These are phyloP conservation scores for Colletotrichum chrysophilum DNA, from an alignment of 2,329 filamentous ascomycete species.

Conservation along the genomic window DNA sequence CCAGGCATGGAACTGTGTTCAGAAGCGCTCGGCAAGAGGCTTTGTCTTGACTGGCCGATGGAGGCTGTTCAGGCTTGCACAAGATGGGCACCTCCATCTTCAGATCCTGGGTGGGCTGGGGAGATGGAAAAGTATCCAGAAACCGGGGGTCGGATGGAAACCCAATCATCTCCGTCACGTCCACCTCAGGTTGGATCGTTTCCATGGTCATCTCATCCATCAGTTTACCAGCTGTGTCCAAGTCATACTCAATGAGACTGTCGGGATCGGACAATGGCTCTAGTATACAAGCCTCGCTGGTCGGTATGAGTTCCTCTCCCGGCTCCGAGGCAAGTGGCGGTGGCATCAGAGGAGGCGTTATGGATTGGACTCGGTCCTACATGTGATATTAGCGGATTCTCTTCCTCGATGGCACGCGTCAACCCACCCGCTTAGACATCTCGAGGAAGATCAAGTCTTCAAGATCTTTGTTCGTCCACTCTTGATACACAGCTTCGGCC, in stretches of 20 bases:
- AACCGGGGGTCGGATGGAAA: not conserved
- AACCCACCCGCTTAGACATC: not conserved
- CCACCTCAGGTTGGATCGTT: not conserved
- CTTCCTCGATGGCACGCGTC: not conserved
- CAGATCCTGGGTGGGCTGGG: not conserved
- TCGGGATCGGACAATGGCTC: conserved; percentile 35
- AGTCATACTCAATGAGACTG: conserved; percentile 24
- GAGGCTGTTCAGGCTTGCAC: not conserved
- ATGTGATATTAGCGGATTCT: not conserved
- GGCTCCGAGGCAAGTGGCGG: not conserved
- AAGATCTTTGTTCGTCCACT: not conserved
- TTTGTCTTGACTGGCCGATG: not conserved
- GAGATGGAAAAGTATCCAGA: not conserved
- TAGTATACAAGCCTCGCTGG: conserved; percentile 23
- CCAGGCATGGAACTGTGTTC: not conserved
- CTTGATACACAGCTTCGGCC: not conserved
- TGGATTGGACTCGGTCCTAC: not conserved
- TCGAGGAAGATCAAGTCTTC: not conserved
- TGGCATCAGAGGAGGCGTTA: not conserved
- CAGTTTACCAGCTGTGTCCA: conserved; percentile 5
- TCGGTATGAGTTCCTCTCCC: conserved; percentile 26
- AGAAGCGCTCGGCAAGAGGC: not conserved
- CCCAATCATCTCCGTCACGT: not conserved
- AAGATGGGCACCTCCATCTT: not conserved
- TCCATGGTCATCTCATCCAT: not conserved